Base-by-base conservation (phyloP, 1,139 yeast genomes). In the Scheffersomyces quercinus region DNA sequence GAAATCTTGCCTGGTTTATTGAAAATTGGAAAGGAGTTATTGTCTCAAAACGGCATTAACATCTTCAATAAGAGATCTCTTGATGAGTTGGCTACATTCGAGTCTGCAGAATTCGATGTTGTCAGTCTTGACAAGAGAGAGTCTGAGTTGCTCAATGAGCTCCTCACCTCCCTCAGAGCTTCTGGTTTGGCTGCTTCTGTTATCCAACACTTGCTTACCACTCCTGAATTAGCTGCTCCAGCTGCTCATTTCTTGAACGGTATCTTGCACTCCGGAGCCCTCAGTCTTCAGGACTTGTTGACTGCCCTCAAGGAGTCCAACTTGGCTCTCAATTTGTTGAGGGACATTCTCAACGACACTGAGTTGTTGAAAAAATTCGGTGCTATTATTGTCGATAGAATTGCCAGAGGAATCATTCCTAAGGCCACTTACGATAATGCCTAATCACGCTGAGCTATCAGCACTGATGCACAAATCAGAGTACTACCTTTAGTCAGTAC, bases 111-210 rank as follows among this genome's bases (percentile, higher is more conserved):
- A 13, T 31, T 31, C 24, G 24, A 31, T n/a, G 35, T 31, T 2
- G 15, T 14, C 28, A 24, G 28, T 7, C 36, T 59, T 31, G 28
- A 40, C 16, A 60, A 59, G 43, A 55, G 70, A 48, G 70, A 65
- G 20, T 55, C 54, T 35, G 49, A 49, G 14, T 38, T 64, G 15
- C 53, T 64, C 43, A 51, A 63, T 45, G 56, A 58, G 12, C 48
- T 65, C 28, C 54, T 67, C 30, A 52, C 53, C 8, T 54, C 70
- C 0, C 55, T 67, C 40, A 56, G 48, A 32, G 64, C 65, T 38
- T 66, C 71, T 4, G 71, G 71, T 1, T 61, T 67, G 45, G 68
- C 63, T 5, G 50, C 54, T 45, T 56, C 67, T 16, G 56, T 67
- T 5, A 52, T 62, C 26, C 56, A 59, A 38, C 59, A 60, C 46